Evolutionary conservation across 129 eudicot species (phyloP).

Genomic region (Flaveria sonorensis): DNA sequence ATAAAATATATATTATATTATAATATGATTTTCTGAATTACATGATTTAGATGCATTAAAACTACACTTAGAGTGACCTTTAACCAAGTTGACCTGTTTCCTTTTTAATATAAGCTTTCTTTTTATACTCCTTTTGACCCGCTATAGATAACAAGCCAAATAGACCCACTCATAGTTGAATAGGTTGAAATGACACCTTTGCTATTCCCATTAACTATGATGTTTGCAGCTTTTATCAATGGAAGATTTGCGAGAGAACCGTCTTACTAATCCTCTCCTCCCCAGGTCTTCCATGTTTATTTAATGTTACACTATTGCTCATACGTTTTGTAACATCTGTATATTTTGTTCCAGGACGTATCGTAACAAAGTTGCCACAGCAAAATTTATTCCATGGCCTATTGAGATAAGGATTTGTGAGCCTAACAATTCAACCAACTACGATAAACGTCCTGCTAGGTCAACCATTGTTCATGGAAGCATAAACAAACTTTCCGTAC

Average conservation of each 20-base stretch:
- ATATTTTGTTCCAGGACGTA: conserved; percentile 61
- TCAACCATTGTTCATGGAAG: conserved; percentile 22
- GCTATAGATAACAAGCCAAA: neutral
- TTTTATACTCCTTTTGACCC: neutral
- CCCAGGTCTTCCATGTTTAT: conserved; percentile 48
- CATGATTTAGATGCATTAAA: neutral
- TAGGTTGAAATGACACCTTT: neutral
- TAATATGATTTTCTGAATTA: neutral
- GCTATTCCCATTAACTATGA: neutral
- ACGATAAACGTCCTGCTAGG: conserved; percentile 84
- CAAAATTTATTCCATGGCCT: conserved; percentile 74
- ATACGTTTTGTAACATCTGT: neutral
- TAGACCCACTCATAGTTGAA: neutral
- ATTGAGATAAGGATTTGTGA: conserved; percentile 84
- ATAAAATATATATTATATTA: neutral
- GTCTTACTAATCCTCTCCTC: conserved; percentile 80
- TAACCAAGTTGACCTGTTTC: neutral
- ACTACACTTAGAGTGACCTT: too few relatives aligned
- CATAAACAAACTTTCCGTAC: neutral
- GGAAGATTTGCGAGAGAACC: conserved; percentile 85
- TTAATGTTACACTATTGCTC: neutral
- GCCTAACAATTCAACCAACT: conserved; percentile 61
- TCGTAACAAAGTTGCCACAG: conserved; percentile 73
- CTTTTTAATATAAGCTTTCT: neutral
- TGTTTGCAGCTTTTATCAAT: conserved; percentile 63